Evolutionary conservation across 2,329 filamentous ascomycete species (phyloP), one percentile per base, ranked within the genome.

Genomic region (Monosporascus sp.): DNA sequence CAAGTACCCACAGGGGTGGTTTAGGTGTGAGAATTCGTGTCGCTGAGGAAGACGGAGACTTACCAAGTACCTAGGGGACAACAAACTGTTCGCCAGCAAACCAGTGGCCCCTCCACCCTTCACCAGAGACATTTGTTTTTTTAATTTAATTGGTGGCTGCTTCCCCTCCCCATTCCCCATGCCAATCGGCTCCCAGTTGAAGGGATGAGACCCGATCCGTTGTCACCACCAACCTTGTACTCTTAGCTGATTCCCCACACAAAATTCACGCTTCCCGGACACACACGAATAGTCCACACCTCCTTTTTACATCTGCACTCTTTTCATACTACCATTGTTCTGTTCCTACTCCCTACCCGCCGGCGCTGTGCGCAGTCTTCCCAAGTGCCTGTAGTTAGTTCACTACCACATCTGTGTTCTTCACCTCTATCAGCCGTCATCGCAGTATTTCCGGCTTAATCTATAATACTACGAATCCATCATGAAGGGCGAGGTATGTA

Each of bases 401-500:
- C 37, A 47, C 38, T 35, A 45, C 37, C 35, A 22, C 17, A 41
- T 39, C 27, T 31, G 15, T 50, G 20, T 27, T 47, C 48, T 35
- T 47, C 48, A 45, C 18, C 52, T 43, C 38, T 56, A 47, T 52
- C 41, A 37, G 53, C 49, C 49, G 41, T 41, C 11, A 31, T 57
- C 54, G 52, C 58, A 49, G 55, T 52, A 54, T 56, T 54, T 39
- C 43, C 48, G 47, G 44, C 46, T 49, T 48, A 44, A 55, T 49
- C 52, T 50, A 27, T 52, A 41, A 58, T 49, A 57, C 50, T 53
- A 57, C 53, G 15, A 54, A 48, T 60, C 59, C 69, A 79, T 59
- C 65, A 81, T 81, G 78, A 81, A 80, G 75, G 78, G 78, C 72
- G 78, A 81, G 75, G 78, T 81, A 68, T 68, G 78, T 71, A 43